Percentiles rank a stretch among this genome's conserved stretches.
Conservation (phyloP, 495 filamentous ascomycete species). For the Penicillium salamii region DNA sequence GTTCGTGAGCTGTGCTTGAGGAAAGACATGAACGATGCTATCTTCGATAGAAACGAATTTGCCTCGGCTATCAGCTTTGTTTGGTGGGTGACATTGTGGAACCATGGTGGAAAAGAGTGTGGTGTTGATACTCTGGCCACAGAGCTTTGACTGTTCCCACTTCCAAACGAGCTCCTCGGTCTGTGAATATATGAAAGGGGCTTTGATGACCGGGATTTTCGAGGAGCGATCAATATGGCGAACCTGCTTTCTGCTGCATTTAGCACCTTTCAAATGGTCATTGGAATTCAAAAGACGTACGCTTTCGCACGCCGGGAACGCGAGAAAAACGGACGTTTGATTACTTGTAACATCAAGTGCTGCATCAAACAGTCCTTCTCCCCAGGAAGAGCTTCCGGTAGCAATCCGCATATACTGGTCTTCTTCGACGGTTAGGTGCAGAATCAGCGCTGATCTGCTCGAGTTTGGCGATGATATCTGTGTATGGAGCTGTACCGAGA, state of each 20-base stretch:
- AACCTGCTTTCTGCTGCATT: not conserved
- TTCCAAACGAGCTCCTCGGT: conserved; percentile 14
- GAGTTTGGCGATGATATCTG: not conserved
- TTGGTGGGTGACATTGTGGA: not conserved
- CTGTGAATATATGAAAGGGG: conserved; percentile 12
- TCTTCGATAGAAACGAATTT: conserved; percentile 3
- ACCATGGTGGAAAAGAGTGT: not conserved
- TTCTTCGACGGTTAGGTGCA: not conserved
- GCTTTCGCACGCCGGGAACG: not conserved
- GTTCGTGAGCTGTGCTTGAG: not conserved
- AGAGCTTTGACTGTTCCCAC: conserved; percentile 11
- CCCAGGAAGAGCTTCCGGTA: not conserved
- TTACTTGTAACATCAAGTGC: not conserved
- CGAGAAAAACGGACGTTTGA: not conserved
- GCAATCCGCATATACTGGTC: not conserved
- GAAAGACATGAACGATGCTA: not conserved
- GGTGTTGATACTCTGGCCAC: conserved; percentile 9
- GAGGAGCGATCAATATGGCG: not conserved
- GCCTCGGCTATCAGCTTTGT: not conserved
- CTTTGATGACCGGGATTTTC: not conserved
- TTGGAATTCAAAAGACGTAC: not conserved
- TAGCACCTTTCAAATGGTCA: not conserved
- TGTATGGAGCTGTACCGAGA: not conserved
- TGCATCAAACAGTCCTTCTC: not conserved
- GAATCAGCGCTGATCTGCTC: not conserved